phyloP scores from a whole-genome alignment of 2,329 filamentous ascomycete genomes.

The Ophidiomyces ophidiicola region DNA sequence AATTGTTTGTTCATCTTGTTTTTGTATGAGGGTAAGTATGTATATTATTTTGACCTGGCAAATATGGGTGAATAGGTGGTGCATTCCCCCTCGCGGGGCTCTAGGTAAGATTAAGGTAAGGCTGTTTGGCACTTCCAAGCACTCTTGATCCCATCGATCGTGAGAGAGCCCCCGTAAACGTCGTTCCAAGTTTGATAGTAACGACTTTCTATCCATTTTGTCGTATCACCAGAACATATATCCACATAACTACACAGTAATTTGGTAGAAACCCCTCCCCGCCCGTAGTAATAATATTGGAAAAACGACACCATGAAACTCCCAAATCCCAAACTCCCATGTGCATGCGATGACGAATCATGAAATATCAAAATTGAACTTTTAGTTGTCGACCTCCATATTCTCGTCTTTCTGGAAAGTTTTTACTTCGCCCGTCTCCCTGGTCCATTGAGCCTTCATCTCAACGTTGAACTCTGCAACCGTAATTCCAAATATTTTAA shows the following conservation, averaged over 20 bases:
- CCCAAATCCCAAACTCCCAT: constrained; percentile 3
- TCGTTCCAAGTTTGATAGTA: no score
- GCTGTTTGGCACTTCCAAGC: constrained; percentile 19
- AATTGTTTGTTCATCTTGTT: constrained; percentile 20
- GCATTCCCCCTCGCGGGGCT: neutral
- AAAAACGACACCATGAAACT: constrained; percentile 11
- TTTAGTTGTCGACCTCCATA: constrained; percentile 34
- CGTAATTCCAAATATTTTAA: constrained; percentile 88
- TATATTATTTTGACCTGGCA: constrained; percentile 24
- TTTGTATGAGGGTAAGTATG: constrained; percentile 33
- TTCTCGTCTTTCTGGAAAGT: constrained; percentile 28
- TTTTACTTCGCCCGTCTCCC: constrained; percentile 30
- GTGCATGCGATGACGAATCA: neutral
- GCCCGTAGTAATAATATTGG: neutral
- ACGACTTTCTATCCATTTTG: constrained; percentile 8
- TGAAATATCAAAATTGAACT: constrained; percentile 8
- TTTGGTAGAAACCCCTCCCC: neutral
- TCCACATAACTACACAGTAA: neutral
- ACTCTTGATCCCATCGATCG: constrained; percentile 16
- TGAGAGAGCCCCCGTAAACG: constrained; percentile 8
- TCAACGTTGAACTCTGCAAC: constrained; percentile 81
- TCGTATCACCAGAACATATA: neutral
- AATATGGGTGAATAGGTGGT: constrained; percentile 14
- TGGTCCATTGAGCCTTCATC: constrained; percentile 53
- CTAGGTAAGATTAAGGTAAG: constrained; percentile 37